Conservation (phyloP, 306 rosid genomes). For the Crataegus laevigata region DNA sequence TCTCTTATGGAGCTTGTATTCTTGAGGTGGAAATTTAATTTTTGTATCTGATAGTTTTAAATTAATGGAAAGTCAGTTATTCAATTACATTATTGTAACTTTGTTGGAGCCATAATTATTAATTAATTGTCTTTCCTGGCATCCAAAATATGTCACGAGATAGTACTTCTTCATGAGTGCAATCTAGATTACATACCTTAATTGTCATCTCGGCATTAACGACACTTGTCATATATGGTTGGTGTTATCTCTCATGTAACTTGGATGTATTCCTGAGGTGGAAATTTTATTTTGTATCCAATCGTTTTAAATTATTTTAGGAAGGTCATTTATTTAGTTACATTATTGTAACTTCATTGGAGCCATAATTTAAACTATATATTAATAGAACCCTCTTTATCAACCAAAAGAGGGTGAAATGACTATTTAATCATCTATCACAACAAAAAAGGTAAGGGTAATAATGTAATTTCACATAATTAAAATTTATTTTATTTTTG, state of each 20-base stretch:
- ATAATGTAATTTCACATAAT: no score
- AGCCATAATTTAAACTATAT: not conserved
- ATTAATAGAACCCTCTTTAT: no score
- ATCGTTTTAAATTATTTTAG: not conserved
- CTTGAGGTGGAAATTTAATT: not conserved
- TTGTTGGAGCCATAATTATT: not conserved
- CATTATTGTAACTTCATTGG: not conserved
- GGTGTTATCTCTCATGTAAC: not conserved
- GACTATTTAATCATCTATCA: no score
- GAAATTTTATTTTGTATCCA: not conserved
- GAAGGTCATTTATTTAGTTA: not conserved
- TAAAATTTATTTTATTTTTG: no score
- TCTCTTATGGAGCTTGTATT: not conserved
- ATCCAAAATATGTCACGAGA: not conserved
- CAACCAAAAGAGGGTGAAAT: no score
- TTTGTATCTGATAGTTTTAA: not conserved
- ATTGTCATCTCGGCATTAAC: not conserved
- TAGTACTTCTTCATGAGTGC: not conserved
- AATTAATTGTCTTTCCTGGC: not conserved
- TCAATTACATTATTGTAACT: not conserved
- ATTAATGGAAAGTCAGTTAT: not conserved
- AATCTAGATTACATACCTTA: not conserved
- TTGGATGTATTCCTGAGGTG: not conserved
- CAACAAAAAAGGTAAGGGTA: no score
- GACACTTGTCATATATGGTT: not conserved